Conservation (phyloP, 768 basidiomycete species). For the Suillus tomentosus region DNA sequence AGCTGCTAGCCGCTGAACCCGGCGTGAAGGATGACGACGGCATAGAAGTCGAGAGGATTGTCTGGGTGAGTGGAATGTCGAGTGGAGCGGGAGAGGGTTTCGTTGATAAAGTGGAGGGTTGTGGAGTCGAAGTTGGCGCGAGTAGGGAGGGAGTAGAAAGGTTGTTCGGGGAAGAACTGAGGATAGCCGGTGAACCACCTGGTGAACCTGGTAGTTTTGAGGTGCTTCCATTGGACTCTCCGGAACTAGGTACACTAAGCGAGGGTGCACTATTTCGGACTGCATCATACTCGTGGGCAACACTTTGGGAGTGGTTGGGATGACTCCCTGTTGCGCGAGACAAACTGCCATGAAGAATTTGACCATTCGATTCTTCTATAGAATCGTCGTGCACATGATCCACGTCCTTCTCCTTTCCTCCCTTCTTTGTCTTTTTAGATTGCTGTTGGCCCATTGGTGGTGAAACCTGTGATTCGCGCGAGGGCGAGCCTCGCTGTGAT, state of each 20-base stretch:
- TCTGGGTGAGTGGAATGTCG: slow-evolving; percentile 79
- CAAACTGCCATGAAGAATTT: slow-evolving; percentile 41
- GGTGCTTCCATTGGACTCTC: slow-evolving; percentile 43
- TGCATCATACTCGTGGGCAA: slow-evolving; percentile 37
- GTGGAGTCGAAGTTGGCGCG: slow-evolving; percentile 16
- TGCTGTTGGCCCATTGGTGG: slow-evolving; percentile 81
- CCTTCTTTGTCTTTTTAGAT: slow-evolving; percentile 80
- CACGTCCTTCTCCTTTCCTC: slow-evolving; percentile 64
- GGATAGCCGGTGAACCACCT: slow-evolving; percentile 37
- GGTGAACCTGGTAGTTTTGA: slow-evolving; percentile 36
- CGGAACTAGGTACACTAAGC: slow-evolving; percentile 36
- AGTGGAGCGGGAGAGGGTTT: slow-evolving; percentile 58
- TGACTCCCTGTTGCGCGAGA: slow-evolving; percentile 46
- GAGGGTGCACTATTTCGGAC: slow-evolving; percentile 34
- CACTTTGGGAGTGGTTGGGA: slow-evolving; percentile 42
- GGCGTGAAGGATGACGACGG: slow-evolving; percentile 50
- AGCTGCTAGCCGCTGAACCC: slow-evolving; percentile 47
- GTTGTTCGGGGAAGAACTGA: slow-evolving; percentile 39
- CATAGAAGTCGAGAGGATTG: slow-evolving; percentile 78
- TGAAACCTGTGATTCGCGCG: slow-evolving; percentile 38
- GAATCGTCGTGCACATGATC: slow-evolving; percentile 46
- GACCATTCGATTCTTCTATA: slow-evolving; percentile 40
- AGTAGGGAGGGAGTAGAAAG: slow-evolving; percentile 44
- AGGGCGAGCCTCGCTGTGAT: slow-evolving; percentile 59
- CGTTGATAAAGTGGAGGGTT: slow-evolving; percentile 19